These are phyloP conservation scores for Rubia yunnanensis DNA, from an alignment of 257 asterid genomes.

Conservation along the genomic window DNA sequence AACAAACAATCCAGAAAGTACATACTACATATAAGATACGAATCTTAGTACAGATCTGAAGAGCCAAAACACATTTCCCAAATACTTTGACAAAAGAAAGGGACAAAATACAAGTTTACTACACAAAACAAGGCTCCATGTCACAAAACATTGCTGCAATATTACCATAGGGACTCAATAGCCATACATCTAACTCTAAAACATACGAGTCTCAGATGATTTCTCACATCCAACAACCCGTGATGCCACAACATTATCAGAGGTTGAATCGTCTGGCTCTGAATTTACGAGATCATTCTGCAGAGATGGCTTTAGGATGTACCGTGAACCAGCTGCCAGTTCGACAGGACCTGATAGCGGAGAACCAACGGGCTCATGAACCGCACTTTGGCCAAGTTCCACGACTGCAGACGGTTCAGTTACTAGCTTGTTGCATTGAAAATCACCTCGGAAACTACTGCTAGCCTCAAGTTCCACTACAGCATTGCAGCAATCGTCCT, in stretches of 20 bases:
- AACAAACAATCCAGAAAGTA: not conserved
- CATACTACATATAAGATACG: not conserved
- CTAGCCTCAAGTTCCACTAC: constrained; percentile 12
- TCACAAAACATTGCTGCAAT: constrained; percentile 6
- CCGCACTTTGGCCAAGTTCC: constrained; percentile 18
- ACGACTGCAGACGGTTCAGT: constrained; percentile 19
- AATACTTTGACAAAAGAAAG: too few relatives aligned
- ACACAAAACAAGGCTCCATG: not conserved
- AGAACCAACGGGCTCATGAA: constrained; percentile 13
- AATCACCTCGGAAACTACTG: constrained; percentile 16
- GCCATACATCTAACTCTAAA: constrained; percentile 20
- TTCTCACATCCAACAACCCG: constrained; percentile 25
- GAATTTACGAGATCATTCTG: constrained; percentile 23
- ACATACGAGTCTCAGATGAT: constrained; percentile 21
- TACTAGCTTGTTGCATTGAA: constrained; percentile 9
- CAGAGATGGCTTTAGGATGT: constrained; percentile 30
- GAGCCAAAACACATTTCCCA: not conserved
- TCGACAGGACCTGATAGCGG: constrained; percentile 31
- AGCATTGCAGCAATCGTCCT: constrained; percentile 19
- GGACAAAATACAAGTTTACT: not conserved
- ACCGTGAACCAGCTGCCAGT: constrained; percentile 36
- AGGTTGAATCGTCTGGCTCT: constrained; percentile 22
- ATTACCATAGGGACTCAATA: not conserved
- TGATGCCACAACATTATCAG: constrained; percentile 17
- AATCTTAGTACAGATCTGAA: not conserved